Conservation (phyloP, 768 basidiomycete species). For the Boletus patriciae region DNA sequence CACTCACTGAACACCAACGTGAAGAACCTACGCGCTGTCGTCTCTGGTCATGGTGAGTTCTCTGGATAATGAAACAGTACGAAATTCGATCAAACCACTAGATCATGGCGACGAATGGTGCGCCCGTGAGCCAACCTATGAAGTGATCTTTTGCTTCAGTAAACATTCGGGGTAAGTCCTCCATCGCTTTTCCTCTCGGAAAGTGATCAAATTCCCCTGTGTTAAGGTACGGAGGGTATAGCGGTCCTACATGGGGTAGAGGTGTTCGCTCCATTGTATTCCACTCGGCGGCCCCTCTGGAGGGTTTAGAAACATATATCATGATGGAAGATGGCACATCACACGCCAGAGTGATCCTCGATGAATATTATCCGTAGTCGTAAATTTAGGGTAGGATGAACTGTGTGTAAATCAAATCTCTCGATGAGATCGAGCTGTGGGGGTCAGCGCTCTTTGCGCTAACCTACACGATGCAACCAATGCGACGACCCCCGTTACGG, state of each 20-base stretch:
- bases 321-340: conserved; percentile 59
- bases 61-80: neutral
- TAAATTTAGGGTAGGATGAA: neutral
- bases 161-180: conserved; percentile 67
- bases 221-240: conserved; percentile 63
- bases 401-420: neutral
- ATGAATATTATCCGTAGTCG: conserved; percentile 38
- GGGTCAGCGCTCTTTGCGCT: no score
- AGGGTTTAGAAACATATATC: conserved; percentile 61
- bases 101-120: conserved; percentile 86
- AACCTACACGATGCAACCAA: no score
- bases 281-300: conserved; percentile 44
- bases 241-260: conserved; percentile 52
- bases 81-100: conserved; percentile 23
- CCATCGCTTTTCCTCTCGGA: neutral
- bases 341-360: conserved; percentile 52
- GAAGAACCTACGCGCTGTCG: conserved; percentile 63
- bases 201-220: neutral
- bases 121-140: conserved; percentile 57
- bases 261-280: conserved; percentile 68
- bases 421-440: neutral
- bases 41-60: conserved; percentile 66
- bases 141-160: conserved; percentile 70
- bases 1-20: conserved; percentile 55
- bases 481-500: no score